A percentile compares a stretch with the other conserved stretches of the same genome.
These are phyloP conservation scores for Fragosphaeria purpurea DNA, from an alignment of 2,329 filamentous ascomycete species.

Conservation along the genomic window DNA sequence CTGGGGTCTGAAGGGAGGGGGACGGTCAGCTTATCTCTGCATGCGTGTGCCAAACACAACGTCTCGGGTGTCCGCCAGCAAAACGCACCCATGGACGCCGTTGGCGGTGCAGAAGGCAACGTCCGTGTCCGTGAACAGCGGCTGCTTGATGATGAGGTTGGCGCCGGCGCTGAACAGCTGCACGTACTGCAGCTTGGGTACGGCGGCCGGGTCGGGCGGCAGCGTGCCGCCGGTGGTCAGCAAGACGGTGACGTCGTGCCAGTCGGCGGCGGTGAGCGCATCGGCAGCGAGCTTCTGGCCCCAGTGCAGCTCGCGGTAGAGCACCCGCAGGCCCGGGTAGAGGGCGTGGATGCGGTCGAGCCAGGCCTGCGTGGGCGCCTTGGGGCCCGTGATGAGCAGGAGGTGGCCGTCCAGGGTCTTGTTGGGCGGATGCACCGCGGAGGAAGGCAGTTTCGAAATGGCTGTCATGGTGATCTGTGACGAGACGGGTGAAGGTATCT, in stretches of 20 bases:
- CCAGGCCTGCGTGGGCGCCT: constrained; percentile 21
- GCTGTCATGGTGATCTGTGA: constrained; percentile 4
- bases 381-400: constrained; percentile 31
- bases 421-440: constrained; percentile 17
- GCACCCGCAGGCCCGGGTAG: constrained; percentile 36
- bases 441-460: background rate
- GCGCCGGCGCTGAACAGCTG: constrained; percentile 46
- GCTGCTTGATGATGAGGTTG: constrained; percentile 36
- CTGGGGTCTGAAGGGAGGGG: constrained; percentile 32
- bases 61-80: background rate
- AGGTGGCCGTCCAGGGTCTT: constrained; percentile 36
- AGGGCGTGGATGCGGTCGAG: constrained; percentile 25
- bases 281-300: constrained; percentile 16
- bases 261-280: constrained; percentile 23
- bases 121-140: constrained; percentile 39
- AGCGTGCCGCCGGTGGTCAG: constrained; percentile 20
- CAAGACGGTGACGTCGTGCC: constrained; percentile 37
- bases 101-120: constrained; percentile 45
- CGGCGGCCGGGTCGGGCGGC: constrained; percentile 29
- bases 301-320: constrained; percentile 21
- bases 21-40: background rate
- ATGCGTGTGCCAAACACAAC: no score
- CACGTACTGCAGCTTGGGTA: constrained; percentile 39
- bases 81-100: constrained; percentile 44
- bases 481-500: no score